Evolutionary conservation across 208 protist species (phyloP).

Genomic region (Acanthamoeba quina): DNA sequence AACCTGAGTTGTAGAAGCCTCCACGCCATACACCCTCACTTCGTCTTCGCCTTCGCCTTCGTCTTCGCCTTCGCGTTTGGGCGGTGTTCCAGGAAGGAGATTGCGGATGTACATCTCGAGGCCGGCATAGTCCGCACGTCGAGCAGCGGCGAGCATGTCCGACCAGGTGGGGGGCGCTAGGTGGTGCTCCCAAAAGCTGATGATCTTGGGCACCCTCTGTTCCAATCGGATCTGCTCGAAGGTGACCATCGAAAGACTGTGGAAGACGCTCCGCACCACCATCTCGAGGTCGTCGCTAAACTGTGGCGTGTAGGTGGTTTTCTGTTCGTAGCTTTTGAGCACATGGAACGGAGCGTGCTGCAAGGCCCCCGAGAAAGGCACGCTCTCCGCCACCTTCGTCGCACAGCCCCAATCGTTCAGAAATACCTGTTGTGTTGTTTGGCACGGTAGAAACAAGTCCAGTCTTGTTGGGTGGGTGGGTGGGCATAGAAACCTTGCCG

Average conservation of each 20-base stretch:
- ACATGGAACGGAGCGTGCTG: background rate
- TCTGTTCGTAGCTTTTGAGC: background rate
- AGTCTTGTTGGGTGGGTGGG: too few species aligned
- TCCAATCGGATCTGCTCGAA: background rate
- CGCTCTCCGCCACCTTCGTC: background rate
- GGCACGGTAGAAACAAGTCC: too few species aligned
- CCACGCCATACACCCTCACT: too few species aligned
- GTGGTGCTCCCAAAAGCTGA: background rate
- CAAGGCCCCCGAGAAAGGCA: background rate
- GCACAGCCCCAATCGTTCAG: constrained; percentile 58
- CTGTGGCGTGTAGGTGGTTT: background rate
- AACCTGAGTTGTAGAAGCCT: too few species aligned
- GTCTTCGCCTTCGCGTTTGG: too few species aligned
- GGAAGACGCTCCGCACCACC: constrained; percentile 16
- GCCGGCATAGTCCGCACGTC: background rate
- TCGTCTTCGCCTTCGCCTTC: too few species aligned
- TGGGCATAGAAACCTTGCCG: too few species aligned
- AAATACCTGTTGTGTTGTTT: background rate
- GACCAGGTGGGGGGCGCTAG: background rate
- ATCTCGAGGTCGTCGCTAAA: constrained; percentile 31
- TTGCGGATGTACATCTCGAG: background rate
- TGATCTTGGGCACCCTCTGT: background rate
- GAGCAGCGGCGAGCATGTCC: background rate
- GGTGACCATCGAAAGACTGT: background rate
- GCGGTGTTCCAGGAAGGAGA: too few species aligned